Evolutionary conservation across 2,329 filamentous ascomycete species (phyloP).

Genomic region (Monilinia aucupariae): DNA sequence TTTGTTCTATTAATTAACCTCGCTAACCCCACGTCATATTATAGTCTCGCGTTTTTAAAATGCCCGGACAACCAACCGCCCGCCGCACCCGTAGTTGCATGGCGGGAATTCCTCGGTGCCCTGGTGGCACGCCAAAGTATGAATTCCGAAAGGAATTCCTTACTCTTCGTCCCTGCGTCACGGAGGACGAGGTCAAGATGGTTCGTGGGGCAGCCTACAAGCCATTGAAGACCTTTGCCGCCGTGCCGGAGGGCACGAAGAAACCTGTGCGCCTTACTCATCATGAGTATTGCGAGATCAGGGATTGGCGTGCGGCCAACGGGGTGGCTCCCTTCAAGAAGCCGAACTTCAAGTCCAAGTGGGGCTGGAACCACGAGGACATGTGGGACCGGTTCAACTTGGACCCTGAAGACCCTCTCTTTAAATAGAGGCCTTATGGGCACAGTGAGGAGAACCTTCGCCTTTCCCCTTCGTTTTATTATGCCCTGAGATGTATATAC

Average conservation of each 20-base stretch:
- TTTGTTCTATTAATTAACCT: not conserved
- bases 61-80: not conserved
- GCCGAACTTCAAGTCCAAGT: not conserved
- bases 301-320: not conserved
- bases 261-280: not conserved
- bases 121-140: not conserved
- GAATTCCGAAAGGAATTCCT: not conserved
- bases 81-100: too few species aligned
- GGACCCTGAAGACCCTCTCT: not conserved
- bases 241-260: not conserved
- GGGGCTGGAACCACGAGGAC: not conserved
- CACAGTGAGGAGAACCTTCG: not conserved
- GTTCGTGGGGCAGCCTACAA: not conserved
- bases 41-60: not conserved
- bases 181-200: conserved; percentile 6
- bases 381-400: not conserved
- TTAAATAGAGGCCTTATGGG: not conserved
- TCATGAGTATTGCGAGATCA: not conserved
- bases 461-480: not conserved
- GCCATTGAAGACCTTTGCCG: not conserved
- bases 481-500: not conserved
- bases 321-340: conserved; percentile 3
- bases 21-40: not conserved
- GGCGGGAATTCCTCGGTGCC: not conserved
- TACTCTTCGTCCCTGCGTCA: not conserved